Evolutionary conservation across 768 basidiomycete species (phyloP).

Genomic region (Trametes maxima): DNA sequence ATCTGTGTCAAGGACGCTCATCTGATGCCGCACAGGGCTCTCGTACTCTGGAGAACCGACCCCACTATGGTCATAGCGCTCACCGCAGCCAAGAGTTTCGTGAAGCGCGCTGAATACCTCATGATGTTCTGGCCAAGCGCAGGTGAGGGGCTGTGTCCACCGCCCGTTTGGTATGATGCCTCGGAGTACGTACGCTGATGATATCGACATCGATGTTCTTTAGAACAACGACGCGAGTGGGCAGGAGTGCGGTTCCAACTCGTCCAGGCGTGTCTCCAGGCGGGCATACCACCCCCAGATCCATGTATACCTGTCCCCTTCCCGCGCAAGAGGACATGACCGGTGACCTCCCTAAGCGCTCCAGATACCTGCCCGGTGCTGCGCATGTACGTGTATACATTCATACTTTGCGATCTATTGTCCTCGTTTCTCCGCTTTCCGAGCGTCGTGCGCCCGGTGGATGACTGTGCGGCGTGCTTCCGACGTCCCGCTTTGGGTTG

Average conservation of each 20-base stretch:
- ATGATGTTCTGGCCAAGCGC: constrained; percentile 65
- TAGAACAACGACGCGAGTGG: constrained; percentile 57
- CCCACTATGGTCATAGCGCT: constrained; percentile 58
- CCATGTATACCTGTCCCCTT: constrained; percentile 4
- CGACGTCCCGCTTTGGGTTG: too few species aligned
- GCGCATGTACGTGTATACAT: background rate
- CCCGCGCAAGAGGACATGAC: background rate
- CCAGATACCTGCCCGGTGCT: too few species aligned
- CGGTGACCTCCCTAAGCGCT: too few species aligned
- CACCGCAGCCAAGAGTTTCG: constrained; percentile 58
- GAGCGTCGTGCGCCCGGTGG: too few species aligned
- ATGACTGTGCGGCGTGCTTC: too few species aligned
- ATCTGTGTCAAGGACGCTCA: too few species aligned
- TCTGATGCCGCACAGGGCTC: constrained; percentile 41
- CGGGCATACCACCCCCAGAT: constrained; percentile 40
- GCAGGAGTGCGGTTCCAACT: constrained; percentile 49
- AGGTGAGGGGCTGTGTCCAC: constrained; percentile 39
- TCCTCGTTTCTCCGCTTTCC: too few species aligned
- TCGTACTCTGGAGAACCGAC: constrained; percentile 64
- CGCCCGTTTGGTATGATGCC: background rate
- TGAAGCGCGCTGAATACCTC: constrained; percentile 62
- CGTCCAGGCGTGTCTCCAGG: constrained; percentile 47
- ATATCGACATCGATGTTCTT: background rate
- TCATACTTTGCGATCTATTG: background rate
- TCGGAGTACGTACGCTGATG: background rate